Evolutionary conservation across 495 filamentous ascomycete genomes (phyloP), one percentile per base, ranked within the genome.

Genomic region (Podospora didyma): DNA sequence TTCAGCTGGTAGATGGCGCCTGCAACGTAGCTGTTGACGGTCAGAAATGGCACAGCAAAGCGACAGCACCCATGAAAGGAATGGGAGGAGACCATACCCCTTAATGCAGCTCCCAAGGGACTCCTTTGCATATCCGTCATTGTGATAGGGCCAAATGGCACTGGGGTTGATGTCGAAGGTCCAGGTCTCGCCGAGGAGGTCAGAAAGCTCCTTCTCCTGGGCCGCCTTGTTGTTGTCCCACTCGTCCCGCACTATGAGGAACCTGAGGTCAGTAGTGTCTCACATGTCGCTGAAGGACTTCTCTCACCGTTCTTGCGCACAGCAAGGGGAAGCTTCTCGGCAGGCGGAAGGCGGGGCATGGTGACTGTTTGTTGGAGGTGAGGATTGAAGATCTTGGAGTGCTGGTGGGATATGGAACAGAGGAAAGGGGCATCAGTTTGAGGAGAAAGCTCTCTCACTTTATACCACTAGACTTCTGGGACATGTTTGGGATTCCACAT

Each of bases 251-350:
- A 82, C 79, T 82, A 46, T 21, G 14, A 7, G 6, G 49, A n/a
- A n/a, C n/a, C n/a, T n/a, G n/a, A n/a, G 12, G 63, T 48, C 55
- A 60, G 46, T 20, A 22, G 49, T 51, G 17, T 23, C 17, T 26
- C 19, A 20, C 23, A 21, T 3, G 14, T 21, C 19, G 20, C 19
- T 37, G 7, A n/a, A 42, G 26, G 28, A 16, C 47, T 10, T 31
- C 10, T 60, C 72, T 60, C 59, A 80, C 78, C 61, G 61, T 79
- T 81, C 64, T 79, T 81, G 60, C 78, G 77, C 24, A 77, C 56
- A 22, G 74, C 78, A 53, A 83, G 75, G n/a, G 79, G 72, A 9
- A 83, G 68, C 62, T 81, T 82, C 62, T 73, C 75, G 44, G 69
- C 72, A n/a, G 75, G 69, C 6, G 73, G 72, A 23, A 74, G 64